phyloP scores from a whole-genome alignment of 805 yeast species.

The Ogataea zsoltii region DNA sequence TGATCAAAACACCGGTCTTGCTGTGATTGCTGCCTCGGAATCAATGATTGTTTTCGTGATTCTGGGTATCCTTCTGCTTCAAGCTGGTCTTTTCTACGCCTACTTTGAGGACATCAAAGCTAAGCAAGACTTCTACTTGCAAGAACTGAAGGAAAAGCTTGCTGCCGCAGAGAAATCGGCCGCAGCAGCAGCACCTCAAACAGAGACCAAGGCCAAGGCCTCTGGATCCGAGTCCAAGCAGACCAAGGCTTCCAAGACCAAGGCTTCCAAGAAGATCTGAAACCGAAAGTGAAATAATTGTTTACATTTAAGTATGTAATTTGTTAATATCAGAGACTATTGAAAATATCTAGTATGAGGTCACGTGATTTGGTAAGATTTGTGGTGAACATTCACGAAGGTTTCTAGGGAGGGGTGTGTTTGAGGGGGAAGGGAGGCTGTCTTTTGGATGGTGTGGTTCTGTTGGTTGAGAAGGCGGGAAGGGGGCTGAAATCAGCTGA shows the following conservation, averaged over 20 bases:
- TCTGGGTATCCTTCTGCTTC: slow-evolving; percentile 79
- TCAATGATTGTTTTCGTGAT: slow-evolving; percentile 70
- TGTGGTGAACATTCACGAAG: too few species aligned
- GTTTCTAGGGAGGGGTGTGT: too few species aligned
- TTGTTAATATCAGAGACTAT: not conserved
- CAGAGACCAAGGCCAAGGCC: slow-evolving; percentile 14
- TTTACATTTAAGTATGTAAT: not conserved
- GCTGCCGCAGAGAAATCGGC: slow-evolving; percentile 11
- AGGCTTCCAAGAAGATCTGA: slow-evolving; percentile 17
- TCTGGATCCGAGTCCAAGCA: slow-evolving; percentile 22
- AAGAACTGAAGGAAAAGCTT: slow-evolving; percentile 27
- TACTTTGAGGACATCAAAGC: slow-evolving; percentile 29
- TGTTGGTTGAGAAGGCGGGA: too few species aligned
- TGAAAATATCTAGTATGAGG: not conserved
- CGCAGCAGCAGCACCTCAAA: not conserved
- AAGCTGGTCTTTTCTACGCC: slow-evolving; percentile 88
- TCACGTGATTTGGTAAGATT: not conserved
- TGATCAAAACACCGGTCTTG: slow-evolving; percentile 78
- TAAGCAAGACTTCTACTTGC: slow-evolving; percentile 27
- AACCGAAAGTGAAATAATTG: not conserved
- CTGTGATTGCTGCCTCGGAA: slow-evolving; percentile 89
- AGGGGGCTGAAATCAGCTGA: too few species aligned
- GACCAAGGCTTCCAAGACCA: slow-evolving; percentile 24
- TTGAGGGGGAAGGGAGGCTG: too few species aligned
- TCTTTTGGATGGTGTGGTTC: too few species aligned